Evolutionary conservation across 352 stramenopile genomes (phyloP), one percentile per base, ranked within the genome.

Genomic region (Plasmopara muralis): DNA sequence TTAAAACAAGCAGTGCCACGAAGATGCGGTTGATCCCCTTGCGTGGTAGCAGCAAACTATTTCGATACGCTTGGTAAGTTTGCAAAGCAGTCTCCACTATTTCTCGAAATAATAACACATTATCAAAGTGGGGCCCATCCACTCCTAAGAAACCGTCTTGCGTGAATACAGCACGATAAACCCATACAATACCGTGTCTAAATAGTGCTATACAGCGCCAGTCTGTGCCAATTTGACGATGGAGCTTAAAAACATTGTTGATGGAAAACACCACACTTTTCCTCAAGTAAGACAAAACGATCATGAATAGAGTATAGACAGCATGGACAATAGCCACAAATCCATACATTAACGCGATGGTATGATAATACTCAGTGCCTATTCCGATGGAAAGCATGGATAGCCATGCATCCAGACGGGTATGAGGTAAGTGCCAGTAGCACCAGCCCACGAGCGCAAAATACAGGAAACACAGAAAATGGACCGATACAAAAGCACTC

Each of bases 21-120:
- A 62, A 74, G 3, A 71, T 30, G 8, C 60, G 39, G 30, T 72
- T 72, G 25, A 72, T 13, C 14, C 51, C 12, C 25, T 20, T 57
- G 0, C 43, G 54, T 43, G 59, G 63, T 4, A 72, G 37, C 2
- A 68, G 4, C 12, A 42, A 35, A 29, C 63, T 72, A 50, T 66
- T 68, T 2, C 51, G 56, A 33, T 73, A 73, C 0, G 61, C 65
- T 47, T 73, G 65, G 9, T 50, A 34, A 0, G 65, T 65, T 20
- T 73, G 65, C 9, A 73, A 48, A 9, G 44, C 42, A 6, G 65
- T 73, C 14, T 73, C 65, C 2, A 70, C 1, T 8, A 68, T 50
- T 25, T 73, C 65, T 57, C 61, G 52, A 35, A 38, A 56, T 2
- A 73, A 29, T 1, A 70, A 49, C 0, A 72, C 28, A 4, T 65